phyloP scores from a whole-genome alignment of 352 stramenopile species.

The Pelagophyceae sp. region DNA sequence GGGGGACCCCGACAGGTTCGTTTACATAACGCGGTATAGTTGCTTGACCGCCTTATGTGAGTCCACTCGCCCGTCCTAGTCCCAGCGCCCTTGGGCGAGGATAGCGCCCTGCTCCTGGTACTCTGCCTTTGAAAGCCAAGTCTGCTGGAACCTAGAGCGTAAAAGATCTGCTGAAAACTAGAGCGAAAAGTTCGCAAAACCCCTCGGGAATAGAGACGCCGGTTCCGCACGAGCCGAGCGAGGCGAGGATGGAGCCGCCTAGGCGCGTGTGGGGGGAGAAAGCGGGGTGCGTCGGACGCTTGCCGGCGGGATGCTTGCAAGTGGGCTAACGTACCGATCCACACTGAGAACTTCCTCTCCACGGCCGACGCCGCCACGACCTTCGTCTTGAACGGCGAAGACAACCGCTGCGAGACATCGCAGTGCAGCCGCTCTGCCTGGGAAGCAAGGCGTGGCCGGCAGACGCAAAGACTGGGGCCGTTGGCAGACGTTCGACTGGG shows the following conservation, averaged over 20 bases:
- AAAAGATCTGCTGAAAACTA: no score
- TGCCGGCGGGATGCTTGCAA: neutral
- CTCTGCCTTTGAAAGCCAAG: conserved; percentile 81
- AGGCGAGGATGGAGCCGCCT: conserved; percentile 70
- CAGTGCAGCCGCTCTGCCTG: conserved; percentile 16
- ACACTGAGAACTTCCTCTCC: conserved; percentile 2
- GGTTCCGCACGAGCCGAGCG: no score
- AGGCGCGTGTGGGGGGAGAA: conserved; percentile 45
- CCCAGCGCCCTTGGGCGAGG: conserved; percentile 3
- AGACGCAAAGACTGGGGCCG: neutral
- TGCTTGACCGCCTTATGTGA: no score
- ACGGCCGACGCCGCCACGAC: conserved; percentile 15
- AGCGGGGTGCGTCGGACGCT: neutral
- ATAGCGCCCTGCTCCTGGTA: conserved; percentile 69
- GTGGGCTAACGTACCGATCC: neutral
- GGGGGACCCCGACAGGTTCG: no score
- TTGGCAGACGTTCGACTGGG: conserved; percentile 3
- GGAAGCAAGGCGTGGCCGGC: no score
- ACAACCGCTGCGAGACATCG: conserved; percentile 14
- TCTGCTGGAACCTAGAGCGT: conserved; percentile 85
- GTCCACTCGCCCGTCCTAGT: no score
- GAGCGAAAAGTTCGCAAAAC: no score
- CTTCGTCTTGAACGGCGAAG: conserved; percentile 12
- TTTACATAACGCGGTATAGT: no score
- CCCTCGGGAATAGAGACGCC: no score